phyloP scores from a whole-genome alignment of 257 asterid genomes.

The Ilex aquifolium region DNA sequence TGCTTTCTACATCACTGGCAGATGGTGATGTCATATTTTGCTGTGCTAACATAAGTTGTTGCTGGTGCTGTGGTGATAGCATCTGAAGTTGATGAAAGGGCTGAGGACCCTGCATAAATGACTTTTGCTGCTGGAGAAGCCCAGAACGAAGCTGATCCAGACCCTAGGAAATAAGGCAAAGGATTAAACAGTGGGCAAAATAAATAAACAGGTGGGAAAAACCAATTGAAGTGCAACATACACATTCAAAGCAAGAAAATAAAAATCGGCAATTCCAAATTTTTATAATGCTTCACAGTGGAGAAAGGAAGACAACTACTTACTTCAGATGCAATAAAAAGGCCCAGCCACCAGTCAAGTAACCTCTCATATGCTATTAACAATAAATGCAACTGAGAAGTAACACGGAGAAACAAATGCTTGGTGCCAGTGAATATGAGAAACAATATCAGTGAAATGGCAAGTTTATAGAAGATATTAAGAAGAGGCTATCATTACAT shows the following conservation, averaged over 20 bases:
- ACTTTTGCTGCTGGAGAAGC: conserved; percentile 89
- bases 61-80: conserved; percentile 96
- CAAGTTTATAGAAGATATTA: too few species aligned
- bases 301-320: neutral
- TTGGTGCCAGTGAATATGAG: too few species aligned
- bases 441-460: too few species aligned
- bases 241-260: neutral
- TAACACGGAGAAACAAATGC: too few species aligned
- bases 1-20: conserved; percentile 69
- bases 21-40: conserved; percentile 83
- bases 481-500: too few species aligned
- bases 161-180: conserved; percentile 33
- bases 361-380: too few species aligned
- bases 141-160: conserved; percentile 89
- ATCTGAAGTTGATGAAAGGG: conserved; percentile 91
- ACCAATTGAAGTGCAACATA: neutral
- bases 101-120: conserved; percentile 88
- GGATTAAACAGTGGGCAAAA: neutral
- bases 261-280: neutral
- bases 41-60: conserved; percentile 90
- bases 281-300: neutral
- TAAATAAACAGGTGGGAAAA: neutral
- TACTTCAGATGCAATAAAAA: neutral
- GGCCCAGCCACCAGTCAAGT: too few species aligned
- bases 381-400: too few species aligned